Evolutionary conservation across 495 filamentous ascomycete genomes (phyloP), one percentile per base, ranked within the genome.

Genomic region (Aspergillus wentii): DNA sequence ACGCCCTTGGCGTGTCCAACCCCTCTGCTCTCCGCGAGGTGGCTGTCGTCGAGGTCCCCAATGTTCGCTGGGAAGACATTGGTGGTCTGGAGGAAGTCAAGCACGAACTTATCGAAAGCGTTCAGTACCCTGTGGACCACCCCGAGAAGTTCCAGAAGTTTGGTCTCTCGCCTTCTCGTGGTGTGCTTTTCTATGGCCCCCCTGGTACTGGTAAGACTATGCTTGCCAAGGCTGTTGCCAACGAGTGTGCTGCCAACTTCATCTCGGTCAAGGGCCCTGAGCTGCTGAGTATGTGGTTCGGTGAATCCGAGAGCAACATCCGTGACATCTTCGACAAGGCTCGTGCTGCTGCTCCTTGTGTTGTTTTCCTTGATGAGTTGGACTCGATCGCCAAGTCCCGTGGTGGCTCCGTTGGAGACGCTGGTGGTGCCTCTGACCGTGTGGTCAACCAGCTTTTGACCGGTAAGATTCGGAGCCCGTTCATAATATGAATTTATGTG

Each of bases 61-160:
- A 97, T 65, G 88, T 95, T 44, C 88, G 92, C 64, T 98, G 92
- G 92, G 94, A 98, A 63, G 92, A 98, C 56, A 97, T 98, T 68
- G 92, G 92, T 78, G 92, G 92, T 71, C 73, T 98, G 56, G 92
- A 97, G 67, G 83, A 84, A 22, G 94, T 97, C 80, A 98, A 98
- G 84, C 85, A 88, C 64, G 92, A 98, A 69, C 94, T 98, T 69
- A 94, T 92, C 78, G 92, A 98, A 74, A 90, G 83, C 61, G 92
- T 98, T 15, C 94, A 97, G 62, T 98, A 98, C 67, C 92, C 94
- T 11, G 92, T 98, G 69, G 92, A 98, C 62, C 92, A 98, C 59
- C 92, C 92, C 51, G 92, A 98, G 65, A 98, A 94, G 76, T 98
- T 97, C 82, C 90, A 95, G 84, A 98, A 98, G 74, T 98, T 98